Base-by-base conservation (phyloP, 495 filamentous ascomycete genomes). In the Darksidea phi region DNA sequence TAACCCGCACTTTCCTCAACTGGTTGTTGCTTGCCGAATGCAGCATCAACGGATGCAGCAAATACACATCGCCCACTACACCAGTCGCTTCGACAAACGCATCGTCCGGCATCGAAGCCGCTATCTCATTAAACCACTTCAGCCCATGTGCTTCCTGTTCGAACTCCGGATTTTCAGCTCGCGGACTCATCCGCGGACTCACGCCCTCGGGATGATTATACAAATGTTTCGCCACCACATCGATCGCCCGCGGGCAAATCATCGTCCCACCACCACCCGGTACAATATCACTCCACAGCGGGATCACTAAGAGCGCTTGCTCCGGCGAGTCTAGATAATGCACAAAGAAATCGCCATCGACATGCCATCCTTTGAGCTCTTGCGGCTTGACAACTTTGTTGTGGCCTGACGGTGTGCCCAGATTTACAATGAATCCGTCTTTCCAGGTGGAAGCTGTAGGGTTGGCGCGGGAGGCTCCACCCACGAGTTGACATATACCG, bases 341-440 rank as follows among this genome's bases (percentile, higher is more conserved):
- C 13, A 86, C 77, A 73, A 90, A 89, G 71, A 88, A 89, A 65
- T 89, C 87, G 0, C 87, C 87, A 72, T 90, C 87, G 21, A 88
- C 85, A 70, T 91, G 88, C 87, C 87, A 91, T 7, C 75, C 76
- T 7, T 17, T 48, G 7, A 89, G 73, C 6, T 82, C 78, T 32
- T 75, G 61, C 47, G 83, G 75, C 55, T 70, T 67, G 26, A 78
- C 73, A 36, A 79, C 68, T 36, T 79, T 78, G 5, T 79, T 78
- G 59, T 83, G 80, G 46, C 70, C 72, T 46, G 84, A 77, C 0
- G 77, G 70, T 6, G 79, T 84, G 21, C 88, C 87, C 15, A 91
- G 77, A 73, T 90, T 91, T 24, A 90, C 85, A 58, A 90, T 90
- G 28, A 89, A 77, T 13, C 79, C 79, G 74, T 91, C 88, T 36